Evolutionary conservation across 108 stramenopile species (phyloP).

Genomic region (Bacterosira constricta): DNA sequence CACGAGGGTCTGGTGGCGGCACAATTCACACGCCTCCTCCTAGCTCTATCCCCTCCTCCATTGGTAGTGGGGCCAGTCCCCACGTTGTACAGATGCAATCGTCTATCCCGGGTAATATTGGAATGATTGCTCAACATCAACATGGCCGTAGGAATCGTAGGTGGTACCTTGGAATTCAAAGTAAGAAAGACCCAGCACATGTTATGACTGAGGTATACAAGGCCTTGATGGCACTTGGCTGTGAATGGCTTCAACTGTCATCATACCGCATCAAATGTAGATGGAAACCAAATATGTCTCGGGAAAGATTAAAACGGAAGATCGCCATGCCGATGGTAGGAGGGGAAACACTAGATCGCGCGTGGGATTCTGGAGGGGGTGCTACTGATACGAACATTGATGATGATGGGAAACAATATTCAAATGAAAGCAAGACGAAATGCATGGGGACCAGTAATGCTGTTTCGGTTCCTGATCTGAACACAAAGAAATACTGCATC

Average conservation of each 20-base stretch:
- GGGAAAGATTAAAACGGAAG: constrained; percentile 35
- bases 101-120: constrained; percentile 89
- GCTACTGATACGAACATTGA: constrained; percentile 52
- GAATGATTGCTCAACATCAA: constrained; percentile 92
- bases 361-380: constrained; percentile 51
- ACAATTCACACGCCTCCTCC: constrained; percentile 43
- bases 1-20: constrained; percentile 29
- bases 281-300: constrained; percentile 89
- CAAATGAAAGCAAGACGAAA: constrained; percentile 55
- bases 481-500: constrained; percentile 85
- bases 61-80: constrained; percentile 57
- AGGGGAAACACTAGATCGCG: constrained; percentile 64
- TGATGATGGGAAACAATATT: constrained; percentile 41
- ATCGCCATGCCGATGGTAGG: constrained; percentile 61
- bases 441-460: constrained; percentile 68
- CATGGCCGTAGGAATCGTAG: constrained; percentile 88
- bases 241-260: constrained; percentile 94
- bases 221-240: constrained; percentile 93
- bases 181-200: constrained; percentile 98
- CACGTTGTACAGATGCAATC: constrained; percentile 88
- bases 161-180: constrained; percentile 99
- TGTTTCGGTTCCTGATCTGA: constrained; percentile 79
- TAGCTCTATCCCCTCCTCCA: constrained; percentile 48
- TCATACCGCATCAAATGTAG: constrained; percentile 95
- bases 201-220: constrained; percentile 99